phyloP scores from a whole-genome alignment of 208 protist species.

The Crithidia sp. region DNA sequence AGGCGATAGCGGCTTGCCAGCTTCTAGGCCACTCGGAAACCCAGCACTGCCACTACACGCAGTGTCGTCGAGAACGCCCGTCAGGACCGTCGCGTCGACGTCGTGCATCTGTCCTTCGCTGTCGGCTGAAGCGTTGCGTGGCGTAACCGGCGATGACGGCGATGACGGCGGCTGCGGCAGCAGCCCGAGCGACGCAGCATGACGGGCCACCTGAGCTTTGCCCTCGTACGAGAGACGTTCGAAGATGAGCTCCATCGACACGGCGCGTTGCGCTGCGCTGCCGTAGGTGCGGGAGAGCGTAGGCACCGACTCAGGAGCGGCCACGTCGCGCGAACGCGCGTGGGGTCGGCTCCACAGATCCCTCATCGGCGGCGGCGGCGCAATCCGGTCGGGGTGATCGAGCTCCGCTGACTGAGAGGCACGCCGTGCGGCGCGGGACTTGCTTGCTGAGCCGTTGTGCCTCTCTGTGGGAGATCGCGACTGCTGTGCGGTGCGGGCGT shows the following conservation, averaged over 20 bases:
- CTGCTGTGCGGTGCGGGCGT: not conserved
- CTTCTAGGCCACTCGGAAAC: no score
- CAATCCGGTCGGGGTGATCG: not conserved
- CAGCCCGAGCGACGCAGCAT: slow-evolving; percentile 9
- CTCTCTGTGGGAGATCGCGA: not conserved
- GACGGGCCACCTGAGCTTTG: slow-evolving; percentile 8
- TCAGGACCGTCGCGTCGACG: slow-evolving; percentile 4
- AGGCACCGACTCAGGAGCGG: not conserved
- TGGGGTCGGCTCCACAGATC: slow-evolving; percentile 12
- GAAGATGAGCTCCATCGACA: slow-evolving; percentile 11
- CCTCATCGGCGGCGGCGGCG: not conserved
- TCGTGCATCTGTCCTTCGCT: not conserved
- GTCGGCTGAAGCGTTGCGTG: not conserved
- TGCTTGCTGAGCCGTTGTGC: not conserved
- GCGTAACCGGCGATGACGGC: not conserved
- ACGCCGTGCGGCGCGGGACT: not conserved
- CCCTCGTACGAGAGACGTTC: slow-evolving; percentile 8
- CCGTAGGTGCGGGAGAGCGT: slow-evolving; percentile 8
- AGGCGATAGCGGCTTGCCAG: not conserved
- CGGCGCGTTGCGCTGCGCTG: not conserved
- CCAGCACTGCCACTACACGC: not conserved
- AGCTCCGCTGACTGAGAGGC: not conserved
- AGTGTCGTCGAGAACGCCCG: not conserved
- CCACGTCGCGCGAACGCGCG: not conserved
- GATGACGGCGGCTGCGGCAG: not conserved